These are phyloP conservation scores for Curvularia eragrostidis DNA, from an alignment of 2,329 filamentous ascomycete genomes.

Conservation along the genomic window DNA sequence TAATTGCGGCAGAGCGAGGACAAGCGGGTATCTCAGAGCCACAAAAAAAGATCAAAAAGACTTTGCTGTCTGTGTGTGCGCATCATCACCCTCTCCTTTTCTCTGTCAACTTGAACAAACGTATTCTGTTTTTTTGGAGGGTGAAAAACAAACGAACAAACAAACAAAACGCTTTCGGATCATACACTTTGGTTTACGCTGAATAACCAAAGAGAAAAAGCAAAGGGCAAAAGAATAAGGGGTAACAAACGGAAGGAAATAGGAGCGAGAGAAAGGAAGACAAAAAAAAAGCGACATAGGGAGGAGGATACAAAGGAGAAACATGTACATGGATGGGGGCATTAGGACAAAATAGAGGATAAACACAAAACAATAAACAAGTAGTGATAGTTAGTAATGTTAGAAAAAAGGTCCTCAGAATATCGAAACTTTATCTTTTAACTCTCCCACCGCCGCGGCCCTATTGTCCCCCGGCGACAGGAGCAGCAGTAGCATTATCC, in stretches of 20 bases:
- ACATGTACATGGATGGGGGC: neutral
- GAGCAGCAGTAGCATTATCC: neutral
- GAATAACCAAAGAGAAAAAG: neutral
- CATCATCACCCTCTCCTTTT: neutral
- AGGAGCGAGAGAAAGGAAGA: neutral
- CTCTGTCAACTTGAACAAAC: neutral
- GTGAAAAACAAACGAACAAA: neutral
- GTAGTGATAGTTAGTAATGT: neutral
- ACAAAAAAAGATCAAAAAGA: neutral
- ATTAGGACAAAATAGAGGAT: neutral
- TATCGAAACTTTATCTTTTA: too few relatives aligned
- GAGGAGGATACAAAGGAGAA: neutral
- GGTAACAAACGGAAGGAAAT: too few relatives aligned
- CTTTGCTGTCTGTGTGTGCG: too few relatives aligned
- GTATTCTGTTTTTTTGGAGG: too few relatives aligned
- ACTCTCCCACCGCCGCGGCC: too few relatives aligned
- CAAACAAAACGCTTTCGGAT: neutral
- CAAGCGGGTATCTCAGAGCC: neutral
- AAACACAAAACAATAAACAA: neutral
- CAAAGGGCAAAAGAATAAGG: too few relatives aligned
- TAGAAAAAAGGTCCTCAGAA: neutral
- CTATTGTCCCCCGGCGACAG: too few relatives aligned
- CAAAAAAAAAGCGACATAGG: neutral
- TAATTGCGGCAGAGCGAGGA: neutral
- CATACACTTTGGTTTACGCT: too few relatives aligned